phyloP scores from a whole-genome alignment of 1,284 basidiomycete genomes.

The Rhodotorula sp. region DNA sequence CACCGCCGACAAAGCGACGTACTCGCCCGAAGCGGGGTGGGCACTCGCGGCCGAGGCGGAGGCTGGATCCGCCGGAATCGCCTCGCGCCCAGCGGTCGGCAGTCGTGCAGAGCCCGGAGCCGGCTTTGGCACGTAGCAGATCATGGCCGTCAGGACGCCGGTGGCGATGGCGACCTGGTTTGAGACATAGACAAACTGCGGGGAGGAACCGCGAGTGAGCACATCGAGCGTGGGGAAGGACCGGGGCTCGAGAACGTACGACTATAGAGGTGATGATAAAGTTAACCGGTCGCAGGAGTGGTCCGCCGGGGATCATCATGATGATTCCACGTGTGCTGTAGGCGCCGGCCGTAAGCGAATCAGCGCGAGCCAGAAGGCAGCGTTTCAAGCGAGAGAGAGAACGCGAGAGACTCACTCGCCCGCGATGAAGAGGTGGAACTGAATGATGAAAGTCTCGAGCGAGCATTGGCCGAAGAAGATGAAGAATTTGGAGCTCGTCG shows the following conservation, averaged over 20 bases:
- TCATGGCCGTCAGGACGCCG: constrained; percentile 66
- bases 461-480: constrained; percentile 67
- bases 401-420: constrained; percentile 55
- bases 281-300: constrained; percentile 66
- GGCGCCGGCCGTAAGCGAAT: no score
- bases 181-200: constrained; percentile 68
- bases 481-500: constrained; percentile 66
- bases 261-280: constrained; percentile 69
- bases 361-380: neutral
- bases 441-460: constrained; percentile 59
- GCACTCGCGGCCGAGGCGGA: constrained; percentile 8
- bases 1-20: constrained; percentile 32
- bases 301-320: constrained; percentile 70
- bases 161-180: constrained; percentile 73
- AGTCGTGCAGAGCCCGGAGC: neutral
- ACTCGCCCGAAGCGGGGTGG: constrained; percentile 20
- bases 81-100: constrained; percentile 3
- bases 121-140: constrained; percentile 56
- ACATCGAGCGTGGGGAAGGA: neutral
- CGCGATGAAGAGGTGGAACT: constrained; percentile 85
- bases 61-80: constrained; percentile 7
- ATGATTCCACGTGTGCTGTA: constrained; percentile 69
- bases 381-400: neutral
- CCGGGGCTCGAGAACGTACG: constrained; percentile 22
- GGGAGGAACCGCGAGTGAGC: no score